phyloP scores from a whole-genome alignment of 106 monocot species.

The Hemerocallis citrina region DNA sequence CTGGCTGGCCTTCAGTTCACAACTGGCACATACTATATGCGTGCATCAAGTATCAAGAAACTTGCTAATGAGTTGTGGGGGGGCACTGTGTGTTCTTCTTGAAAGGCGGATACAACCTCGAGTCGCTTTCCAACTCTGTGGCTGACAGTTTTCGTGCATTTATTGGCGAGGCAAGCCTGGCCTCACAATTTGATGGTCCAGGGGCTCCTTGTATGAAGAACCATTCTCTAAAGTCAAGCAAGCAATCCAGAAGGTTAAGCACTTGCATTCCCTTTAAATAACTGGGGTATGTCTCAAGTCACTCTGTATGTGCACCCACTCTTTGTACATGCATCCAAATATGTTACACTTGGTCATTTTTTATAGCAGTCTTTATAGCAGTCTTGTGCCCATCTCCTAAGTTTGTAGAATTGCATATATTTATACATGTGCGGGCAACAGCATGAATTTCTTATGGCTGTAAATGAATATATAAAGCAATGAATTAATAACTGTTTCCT shows the following conservation, averaged over 20 bases:
- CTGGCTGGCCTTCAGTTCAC: constrained; percentile 89
- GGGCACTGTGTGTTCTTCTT: constrained; percentile 21
- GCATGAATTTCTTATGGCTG: too few relatives aligned
- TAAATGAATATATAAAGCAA: too few relatives aligned
- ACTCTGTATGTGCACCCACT: too few relatives aligned
- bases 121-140: constrained; percentile 85
- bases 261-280: constrained; percentile 44
- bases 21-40: constrained; percentile 83
- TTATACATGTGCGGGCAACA: too few relatives aligned
- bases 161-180: constrained; percentile 70
- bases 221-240: constrained; percentile 38
- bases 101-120: constrained; percentile 93
- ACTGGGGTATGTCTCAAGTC: too few relatives aligned
- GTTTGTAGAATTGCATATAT: too few relatives aligned
- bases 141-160: constrained; percentile 77
- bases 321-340: too few relatives aligned
- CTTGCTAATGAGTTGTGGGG: constrained; percentile 22
- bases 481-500: too few relatives aligned
- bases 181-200: constrained; percentile 58
- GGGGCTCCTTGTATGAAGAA: constrained; percentile 21
- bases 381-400: too few relatives aligned
- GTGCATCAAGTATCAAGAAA: constrained; percentile 58
- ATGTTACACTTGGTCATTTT: too few relatives aligned
- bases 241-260: constrained; percentile 57
- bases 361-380: too few relatives aligned